Evolutionary conservation across 768 basidiomycete genomes (phyloP), one percentile per base, ranked within the genome.

Genomic region (Termitomyces heimii): DNA sequence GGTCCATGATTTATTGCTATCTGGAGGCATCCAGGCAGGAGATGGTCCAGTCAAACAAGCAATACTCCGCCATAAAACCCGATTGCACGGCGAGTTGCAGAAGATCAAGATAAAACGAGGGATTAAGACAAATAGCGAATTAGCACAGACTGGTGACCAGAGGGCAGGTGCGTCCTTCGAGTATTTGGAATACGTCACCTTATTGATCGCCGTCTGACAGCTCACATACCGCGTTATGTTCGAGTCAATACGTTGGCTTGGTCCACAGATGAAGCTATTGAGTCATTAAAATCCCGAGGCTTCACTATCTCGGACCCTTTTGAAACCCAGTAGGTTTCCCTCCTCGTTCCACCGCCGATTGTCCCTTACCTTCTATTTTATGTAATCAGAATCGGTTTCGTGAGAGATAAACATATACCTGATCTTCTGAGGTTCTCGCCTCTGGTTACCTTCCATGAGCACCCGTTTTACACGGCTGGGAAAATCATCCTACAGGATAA

Each of bases 401-500:
- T 79, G 39, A 77, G 78, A 57, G 96, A 98, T 67, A 73, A 76
- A 16, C 96, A 98, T 67, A 82, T 99, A 20, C 82, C 86, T 3
- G 80, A 93, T 66, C 83, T 97, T 24, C 79, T 98, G 45, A 74
- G 85, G 40, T 94, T 96, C 67, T 79, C 86, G 54, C 85, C 91
- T 9, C 74, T 75, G 58, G 70, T 75, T 13, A 76, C 84, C 44
- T 84, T 96, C 59, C 83, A 84, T n/a, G 79, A 82, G 32, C 85
- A 94, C 60, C 71, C 78, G 3, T 79, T 85, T 22, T 97, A 94
- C 71, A 77, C 76, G 61, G 73, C 81, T 32, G 94, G 94, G 28
- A 90, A 86, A 57, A 74, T 98, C 34, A 95, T 99, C 59, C 74
- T 98, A 6, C 97, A 99, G 71, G 97, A 99, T 71, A 98, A 98